Percentiles rank a stretch among this genome's conserved stretches.
These are phyloP conservation scores for Ophioceras dolichostomum DNA, from an alignment of 2,329 filamentous ascomycete species.

Conservation along the genomic window DNA sequence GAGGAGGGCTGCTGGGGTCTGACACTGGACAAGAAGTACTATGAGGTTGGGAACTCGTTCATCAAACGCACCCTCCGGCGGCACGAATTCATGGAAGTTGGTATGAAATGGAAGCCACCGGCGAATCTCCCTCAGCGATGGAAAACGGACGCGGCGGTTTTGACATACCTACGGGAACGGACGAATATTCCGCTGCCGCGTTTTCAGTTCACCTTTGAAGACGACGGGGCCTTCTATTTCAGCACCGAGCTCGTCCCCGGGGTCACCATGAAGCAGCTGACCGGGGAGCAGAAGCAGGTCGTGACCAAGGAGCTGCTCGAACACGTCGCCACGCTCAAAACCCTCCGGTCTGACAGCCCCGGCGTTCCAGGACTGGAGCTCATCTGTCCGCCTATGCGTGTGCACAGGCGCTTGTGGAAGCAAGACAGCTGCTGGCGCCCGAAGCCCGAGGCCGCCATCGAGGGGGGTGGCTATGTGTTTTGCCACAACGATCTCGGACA, in stretches of 20 bases:
- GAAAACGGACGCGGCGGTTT: slow-evolving; percentile 15
- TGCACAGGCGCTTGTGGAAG: slow-evolving; percentile 4
- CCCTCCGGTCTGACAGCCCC: slow-evolving; percentile 12
- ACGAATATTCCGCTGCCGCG: slow-evolving; percentile 16
- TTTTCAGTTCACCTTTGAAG: slow-evolving; percentile 14
- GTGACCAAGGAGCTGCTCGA: slow-evolving; percentile 13
- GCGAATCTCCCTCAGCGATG: slow-evolving; percentile 10
- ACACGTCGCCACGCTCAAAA: slow-evolving; percentile 13
- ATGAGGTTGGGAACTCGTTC: not conserved
- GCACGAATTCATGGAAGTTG: slow-evolving; percentile 12
- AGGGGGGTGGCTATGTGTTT: slow-evolving; percentile 10
- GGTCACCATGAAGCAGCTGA: slow-evolving; percentile 15
- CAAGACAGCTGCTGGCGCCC: slow-evolving; percentile 7
- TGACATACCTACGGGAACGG: slow-evolving; percentile 11
- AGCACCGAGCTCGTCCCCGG: slow-evolving; percentile 17
- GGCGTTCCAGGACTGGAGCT: slow-evolving; percentile 15
- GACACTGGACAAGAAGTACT: slow-evolving; percentile 5
- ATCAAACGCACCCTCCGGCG: slow-evolving; percentile 17
- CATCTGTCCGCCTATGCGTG: slow-evolving; percentile 15
- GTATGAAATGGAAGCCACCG: not conserved
- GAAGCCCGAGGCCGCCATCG: slow-evolving; percentile 8
- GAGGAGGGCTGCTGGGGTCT: slow-evolving; percentile 3
- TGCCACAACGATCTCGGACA: slow-evolving; percentile 12
- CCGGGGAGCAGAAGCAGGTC: slow-evolving; percentile 11
- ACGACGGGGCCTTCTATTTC: slow-evolving; percentile 18